Evolutionary conservation across 805 yeast genomes (phyloP).

Genomic region (Suhomyces kilbournensis): DNA sequence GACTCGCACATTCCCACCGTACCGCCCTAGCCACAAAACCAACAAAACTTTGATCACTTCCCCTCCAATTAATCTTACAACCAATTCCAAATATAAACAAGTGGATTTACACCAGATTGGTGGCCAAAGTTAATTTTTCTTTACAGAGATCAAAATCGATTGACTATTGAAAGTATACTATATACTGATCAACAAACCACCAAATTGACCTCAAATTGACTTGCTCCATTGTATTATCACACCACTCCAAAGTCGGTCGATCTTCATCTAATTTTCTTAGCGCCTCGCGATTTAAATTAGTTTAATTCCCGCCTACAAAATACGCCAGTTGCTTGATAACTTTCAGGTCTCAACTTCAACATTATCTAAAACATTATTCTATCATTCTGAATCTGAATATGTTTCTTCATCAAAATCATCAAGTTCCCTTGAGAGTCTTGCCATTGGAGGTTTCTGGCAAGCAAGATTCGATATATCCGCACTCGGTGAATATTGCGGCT

Average conservation of each 20-base stretch:
- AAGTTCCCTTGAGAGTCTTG: constrained; percentile 6
- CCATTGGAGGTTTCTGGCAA: constrained; percentile 6
- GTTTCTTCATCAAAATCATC: constrained; percentile 4
- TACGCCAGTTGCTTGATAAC: not conserved
- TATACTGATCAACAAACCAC: not conserved
- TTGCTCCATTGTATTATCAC: not conserved
- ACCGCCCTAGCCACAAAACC: constrained; percentile 5
- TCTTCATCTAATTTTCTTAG: not conserved
- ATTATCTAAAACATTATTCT: too few relatives aligned
- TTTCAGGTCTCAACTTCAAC: not conserved
- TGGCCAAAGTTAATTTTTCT: not conserved
- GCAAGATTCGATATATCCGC: not conserved
- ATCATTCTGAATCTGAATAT: not conserved
- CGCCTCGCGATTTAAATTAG: not conserved
- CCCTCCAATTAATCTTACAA: constrained; percentile 6
- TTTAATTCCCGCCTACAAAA: not conserved
- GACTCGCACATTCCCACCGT: not conserved
- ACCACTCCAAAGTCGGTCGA: not conserved
- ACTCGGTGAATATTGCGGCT: not conserved
- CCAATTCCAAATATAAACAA: constrained; percentile 5
- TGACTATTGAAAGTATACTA: not conserved
- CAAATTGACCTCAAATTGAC: not conserved
- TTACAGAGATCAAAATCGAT: not conserved
- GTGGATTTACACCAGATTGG: not conserved
- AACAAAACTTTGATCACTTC: constrained; percentile 6